Conservation (phyloP, 2,329 filamentous ascomycete genomes). For the Knufia petricola region DNA sequence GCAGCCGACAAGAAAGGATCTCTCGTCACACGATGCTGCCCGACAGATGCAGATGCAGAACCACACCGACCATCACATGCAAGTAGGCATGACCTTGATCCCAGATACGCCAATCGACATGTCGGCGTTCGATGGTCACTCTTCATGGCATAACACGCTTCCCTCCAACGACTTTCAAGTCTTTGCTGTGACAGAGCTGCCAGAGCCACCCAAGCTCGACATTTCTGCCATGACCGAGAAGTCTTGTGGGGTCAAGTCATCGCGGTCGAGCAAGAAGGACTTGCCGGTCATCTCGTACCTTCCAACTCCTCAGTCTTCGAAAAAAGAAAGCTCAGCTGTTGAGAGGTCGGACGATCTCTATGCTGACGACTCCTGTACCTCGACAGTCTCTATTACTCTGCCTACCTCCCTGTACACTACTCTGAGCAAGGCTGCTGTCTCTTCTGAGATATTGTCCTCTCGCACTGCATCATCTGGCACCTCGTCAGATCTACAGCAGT, state of each 20-base stretch:
- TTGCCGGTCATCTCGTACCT: conserved; percentile 5
- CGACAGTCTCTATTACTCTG: background rate
- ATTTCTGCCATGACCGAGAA: conserved; percentile 62
- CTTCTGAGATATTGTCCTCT: conserved; percentile 11
- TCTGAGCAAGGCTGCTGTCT: conserved; percentile 10
- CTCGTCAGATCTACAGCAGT: conserved; percentile 9
- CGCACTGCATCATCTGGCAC: conserved; percentile 9
- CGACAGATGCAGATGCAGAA: conserved; percentile 45
- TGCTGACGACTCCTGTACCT: conserved; percentile 5
- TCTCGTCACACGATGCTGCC: conserved; percentile 49
- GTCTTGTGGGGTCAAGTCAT: conserved; percentile 26
- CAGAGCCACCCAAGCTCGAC: conserved; percentile 54
- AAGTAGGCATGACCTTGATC: conserved; percentile 69
- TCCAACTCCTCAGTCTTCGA: background rate
- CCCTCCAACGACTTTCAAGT: conserved; percentile 38
- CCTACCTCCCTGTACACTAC: background rate
- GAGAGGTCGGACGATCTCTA: conserved; percentile 40
- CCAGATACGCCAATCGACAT: conserved; percentile 71
- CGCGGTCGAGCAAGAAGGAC: conserved; percentile 6
- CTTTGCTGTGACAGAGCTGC: conserved; percentile 63
- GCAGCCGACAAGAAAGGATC: conserved; percentile 48
- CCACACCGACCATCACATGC: conserved; percentile 51
- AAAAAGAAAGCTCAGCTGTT: background rate
- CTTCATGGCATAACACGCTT: conserved; percentile 40
- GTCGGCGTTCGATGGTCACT: conserved; percentile 51